phyloP scores from a whole-genome alignment of 129 eudicot genomes.

The Flaveria trinervia region DNA sequence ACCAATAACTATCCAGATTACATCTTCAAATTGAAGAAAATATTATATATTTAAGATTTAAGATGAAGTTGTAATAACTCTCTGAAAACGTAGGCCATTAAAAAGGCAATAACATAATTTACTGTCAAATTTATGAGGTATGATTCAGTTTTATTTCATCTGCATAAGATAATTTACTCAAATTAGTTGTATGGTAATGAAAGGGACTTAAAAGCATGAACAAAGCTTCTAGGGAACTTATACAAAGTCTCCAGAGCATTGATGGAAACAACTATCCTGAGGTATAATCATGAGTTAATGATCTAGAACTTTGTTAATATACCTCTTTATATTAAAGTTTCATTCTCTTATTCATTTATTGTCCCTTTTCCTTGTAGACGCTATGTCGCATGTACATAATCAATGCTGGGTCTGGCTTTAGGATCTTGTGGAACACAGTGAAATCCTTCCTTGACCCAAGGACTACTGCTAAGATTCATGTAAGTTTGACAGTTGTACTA shows the following conservation, averaged over 20 bases:
- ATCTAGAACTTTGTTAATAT: background rate
- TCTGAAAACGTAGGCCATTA: background rate
- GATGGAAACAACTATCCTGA: conserved; percentile 95
- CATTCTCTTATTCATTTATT: conserved; percentile 12
- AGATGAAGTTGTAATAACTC: too few species aligned
- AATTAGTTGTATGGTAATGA: conserved; percentile 16
- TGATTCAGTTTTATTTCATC: background rate
- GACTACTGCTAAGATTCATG: conserved; percentile 90
- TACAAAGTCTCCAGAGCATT: conserved; percentile 76
- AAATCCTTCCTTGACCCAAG: conserved; percentile 96
- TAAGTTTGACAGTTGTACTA: conserved; percentile 32
- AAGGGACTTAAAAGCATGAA: conserved; percentile 89
- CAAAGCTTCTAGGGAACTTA: conserved; percentile 85
- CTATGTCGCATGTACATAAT: conserved; percentile 93
- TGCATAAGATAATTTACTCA: background rate
- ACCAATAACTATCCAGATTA: background rate
- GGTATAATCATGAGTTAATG: conserved; percentile 40
- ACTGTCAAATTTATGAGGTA: background rate
- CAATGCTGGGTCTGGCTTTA: conserved; percentile 95
- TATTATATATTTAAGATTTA: too few species aligned
- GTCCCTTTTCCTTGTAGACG: conserved; percentile 46
- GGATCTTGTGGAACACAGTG: conserved; percentile 93
- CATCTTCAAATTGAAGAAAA: background rate
- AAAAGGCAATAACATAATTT: background rate
- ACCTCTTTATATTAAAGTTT: background rate